Evolutionary conservation across 1,139 yeast species (phyloP).

Genomic region (Hemisphaericaspora xylanilytica): DNA sequence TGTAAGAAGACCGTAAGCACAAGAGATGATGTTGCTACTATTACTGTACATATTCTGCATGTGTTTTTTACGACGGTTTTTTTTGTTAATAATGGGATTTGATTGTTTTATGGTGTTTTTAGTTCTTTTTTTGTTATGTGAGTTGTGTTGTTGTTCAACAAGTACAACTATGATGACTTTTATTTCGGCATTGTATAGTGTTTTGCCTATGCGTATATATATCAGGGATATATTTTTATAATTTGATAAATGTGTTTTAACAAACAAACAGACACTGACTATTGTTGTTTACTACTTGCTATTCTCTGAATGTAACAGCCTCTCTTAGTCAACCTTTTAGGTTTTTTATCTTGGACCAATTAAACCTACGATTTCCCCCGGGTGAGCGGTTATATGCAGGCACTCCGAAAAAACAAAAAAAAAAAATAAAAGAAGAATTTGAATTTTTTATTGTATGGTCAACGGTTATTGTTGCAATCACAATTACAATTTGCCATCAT

Average conservation of each 20-base stretch:
- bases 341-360: not conserved
- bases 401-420: too few relatives aligned
- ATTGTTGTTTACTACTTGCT: too few relatives aligned
- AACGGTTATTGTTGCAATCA: too few relatives aligned
- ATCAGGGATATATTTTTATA: not conserved
- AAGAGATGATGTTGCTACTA: not conserved
- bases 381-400: constrained; percentile 1
- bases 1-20: constrained; percentile 31
- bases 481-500: too few relatives aligned
- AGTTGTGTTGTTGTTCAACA: not conserved
- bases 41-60: not conserved
- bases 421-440: too few relatives aligned
- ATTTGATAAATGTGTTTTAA: not conserved
- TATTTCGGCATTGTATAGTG: not conserved
- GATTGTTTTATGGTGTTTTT: not conserved
- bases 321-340: too few relatives aligned
- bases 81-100: too few relatives aligned
- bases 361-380: not conserved
- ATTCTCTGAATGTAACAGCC: too few relatives aligned
- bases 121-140: not conserved
- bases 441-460: too few relatives aligned
- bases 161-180: too few relatives aligned
- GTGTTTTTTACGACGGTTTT: not conserved
- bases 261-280: not conserved
- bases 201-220: not conserved